These are phyloP conservation scores for Fusarium scirpi DNA, from an alignment of 2,329 filamentous ascomycete genomes.

Conservation along the genomic window DNA sequence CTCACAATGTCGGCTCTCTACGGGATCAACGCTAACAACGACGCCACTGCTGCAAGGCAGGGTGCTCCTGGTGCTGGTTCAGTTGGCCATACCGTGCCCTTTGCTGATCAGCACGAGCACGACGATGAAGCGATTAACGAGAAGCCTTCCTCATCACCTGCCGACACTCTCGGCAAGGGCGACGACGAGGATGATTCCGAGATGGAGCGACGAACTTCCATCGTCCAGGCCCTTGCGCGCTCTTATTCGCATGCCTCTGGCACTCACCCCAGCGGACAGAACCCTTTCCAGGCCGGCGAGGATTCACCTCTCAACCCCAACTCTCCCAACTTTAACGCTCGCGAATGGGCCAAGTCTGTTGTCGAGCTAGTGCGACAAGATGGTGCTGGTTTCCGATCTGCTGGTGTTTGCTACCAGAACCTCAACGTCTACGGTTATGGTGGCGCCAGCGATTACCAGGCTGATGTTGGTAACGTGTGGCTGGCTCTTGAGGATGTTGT, in stretches of 20 bases:
- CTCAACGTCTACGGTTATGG: slow-evolving; percentile 77
- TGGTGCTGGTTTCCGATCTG: slow-evolving; percentile 68
- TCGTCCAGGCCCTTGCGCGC: slow-evolving; percentile 68
- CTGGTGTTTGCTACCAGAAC: slow-evolving; percentile 74
- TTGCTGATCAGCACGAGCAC: slow-evolving; percentile 50
- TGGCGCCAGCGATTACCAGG: slow-evolving; percentile 76
- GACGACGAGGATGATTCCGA: slow-evolving; percentile 53
- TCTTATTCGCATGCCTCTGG: slow-evolving; percentile 65
- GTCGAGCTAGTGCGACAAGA: slow-evolving; percentile 64
- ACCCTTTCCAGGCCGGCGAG: slow-evolving; percentile 63
- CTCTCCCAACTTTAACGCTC: slow-evolving; percentile 65
- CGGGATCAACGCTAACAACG: slow-evolving; percentile 58
- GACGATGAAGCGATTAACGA: slow-evolving; percentile 44
- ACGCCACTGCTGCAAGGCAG: slow-evolving; percentile 59
- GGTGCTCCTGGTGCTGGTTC: slow-evolving; percentile 54
- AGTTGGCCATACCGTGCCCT: slow-evolving; percentile 36
- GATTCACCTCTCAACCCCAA: slow-evolving; percentile 66
- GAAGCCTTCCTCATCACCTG: slow-evolving; percentile 46
- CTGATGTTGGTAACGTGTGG: slow-evolving; percentile 72
- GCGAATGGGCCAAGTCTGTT: slow-evolving; percentile 71
- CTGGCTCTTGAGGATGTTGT: slow-evolving; percentile 60
- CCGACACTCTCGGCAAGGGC: slow-evolving; percentile 49
- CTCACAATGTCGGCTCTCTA: slow-evolving; percentile 42
- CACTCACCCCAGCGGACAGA: slow-evolving; percentile 50
- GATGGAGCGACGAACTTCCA: slow-evolving; percentile 62